phyloP scores from a whole-genome alignment of 2,329 filamentous ascomycete genomes.

The Colletotrichum somersetense region DNA sequence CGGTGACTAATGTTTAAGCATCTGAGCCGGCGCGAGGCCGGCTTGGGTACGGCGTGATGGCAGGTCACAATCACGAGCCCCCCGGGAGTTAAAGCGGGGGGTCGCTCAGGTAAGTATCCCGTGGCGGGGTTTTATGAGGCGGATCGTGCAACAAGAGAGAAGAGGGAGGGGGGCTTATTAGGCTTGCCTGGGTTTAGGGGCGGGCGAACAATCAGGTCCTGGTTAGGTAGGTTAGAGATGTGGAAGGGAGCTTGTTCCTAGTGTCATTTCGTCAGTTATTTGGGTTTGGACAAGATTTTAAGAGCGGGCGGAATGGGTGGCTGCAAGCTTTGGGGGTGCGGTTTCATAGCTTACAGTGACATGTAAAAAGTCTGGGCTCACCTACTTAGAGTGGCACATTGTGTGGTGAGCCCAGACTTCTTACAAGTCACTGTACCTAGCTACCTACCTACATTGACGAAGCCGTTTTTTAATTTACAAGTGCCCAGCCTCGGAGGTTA shows the following conservation, averaged over 20 bases:
- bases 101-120: conserved; percentile 9
- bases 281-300: neutral
- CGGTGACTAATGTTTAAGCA: neutral
- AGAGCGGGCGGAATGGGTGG: too few species aligned
- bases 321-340: neutral
- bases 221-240: neutral
- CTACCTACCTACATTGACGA: neutral
- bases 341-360: too few species aligned
- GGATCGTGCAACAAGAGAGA: neutral
- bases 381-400: too few species aligned
- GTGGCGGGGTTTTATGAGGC: conserved; percentile 20
- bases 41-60: neutral
- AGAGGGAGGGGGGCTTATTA: neutral
- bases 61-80: neutral
- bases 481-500: neutral
- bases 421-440: too few species aligned
- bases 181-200: neutral
- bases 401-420: too few species aligned
- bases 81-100: neutral
- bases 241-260: neutral
- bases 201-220: neutral
- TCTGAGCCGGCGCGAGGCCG: neutral
- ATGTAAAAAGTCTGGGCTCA: too few species aligned
- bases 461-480: neutral
- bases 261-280: neutral